Evolutionary conservation across 768 basidiomycete genomes (phyloP).

Genomic region (Plicaturopsis crispa): DNA sequence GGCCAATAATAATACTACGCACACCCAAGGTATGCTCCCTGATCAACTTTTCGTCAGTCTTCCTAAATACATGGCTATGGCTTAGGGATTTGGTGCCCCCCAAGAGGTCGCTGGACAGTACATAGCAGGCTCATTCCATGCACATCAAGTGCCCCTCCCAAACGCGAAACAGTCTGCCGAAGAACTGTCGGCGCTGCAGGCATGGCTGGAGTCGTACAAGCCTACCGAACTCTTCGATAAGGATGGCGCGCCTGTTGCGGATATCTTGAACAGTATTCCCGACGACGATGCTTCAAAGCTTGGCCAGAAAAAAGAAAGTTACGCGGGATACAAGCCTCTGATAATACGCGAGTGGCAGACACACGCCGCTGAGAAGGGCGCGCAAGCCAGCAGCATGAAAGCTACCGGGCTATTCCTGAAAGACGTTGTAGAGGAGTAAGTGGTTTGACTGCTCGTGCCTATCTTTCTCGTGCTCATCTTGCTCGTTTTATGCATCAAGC

Average conservation of each 20-base stretch:
- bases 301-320: constrained; percentile 64
- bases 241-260: constrained; percentile 42
- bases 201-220: constrained; percentile 71
- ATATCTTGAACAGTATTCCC: constrained; percentile 58
- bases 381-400: constrained; percentile 75
- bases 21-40: constrained; percentile 60
- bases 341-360: constrained; percentile 58
- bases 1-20: constrained; percentile 82
- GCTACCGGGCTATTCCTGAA: constrained; percentile 49
- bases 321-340: constrained; percentile 54
- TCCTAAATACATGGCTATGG: constrained; percentile 33
- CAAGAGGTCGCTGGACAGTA: constrained; percentile 58
- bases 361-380: constrained; percentile 42
- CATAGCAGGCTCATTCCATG: constrained; percentile 75
- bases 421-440: constrained; percentile 48
- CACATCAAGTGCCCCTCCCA: constrained; percentile 88
- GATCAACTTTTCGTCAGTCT: not conserved
- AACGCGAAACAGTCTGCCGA: constrained; percentile 53
- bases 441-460: not conserved
- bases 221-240: constrained; percentile 59
- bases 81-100: no score
- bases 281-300: constrained; percentile 48
- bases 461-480: not conserved
- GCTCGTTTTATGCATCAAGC: constrained; percentile 22
- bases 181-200: constrained; percentile 55